Evolutionary conservation across 2,329 filamentous ascomycete genomes (phyloP), one percentile per base, ranked within the genome.

Genomic region (Macrophomina phaseolina): DNA sequence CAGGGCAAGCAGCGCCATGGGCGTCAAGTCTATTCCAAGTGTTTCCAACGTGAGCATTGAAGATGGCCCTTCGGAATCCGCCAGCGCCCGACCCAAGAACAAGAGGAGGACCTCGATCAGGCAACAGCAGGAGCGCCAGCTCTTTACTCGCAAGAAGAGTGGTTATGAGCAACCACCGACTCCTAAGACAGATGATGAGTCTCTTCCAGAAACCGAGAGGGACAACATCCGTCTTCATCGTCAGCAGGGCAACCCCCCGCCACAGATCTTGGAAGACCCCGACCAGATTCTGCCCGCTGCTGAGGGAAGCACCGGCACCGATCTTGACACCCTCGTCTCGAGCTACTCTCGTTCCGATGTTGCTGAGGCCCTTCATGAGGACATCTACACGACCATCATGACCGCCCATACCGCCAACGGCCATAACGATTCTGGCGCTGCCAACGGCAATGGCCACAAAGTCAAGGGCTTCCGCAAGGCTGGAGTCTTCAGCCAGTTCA

Each of bases 11-110:
- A 97, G 93, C 75, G 91, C 93, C 9, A 87, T 90, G 67, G 93
- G 92, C 7, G 89, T 97, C 70, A 97, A 97, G 80, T 97, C 94
- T 0, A 90, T 97, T 69, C 90, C 92, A 1, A 97, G 94, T 77
- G 84, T 91, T 42, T 94, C 92, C 66, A 92, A 90, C 40, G 86
- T 85, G 40, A 96, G 91, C 76, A 84, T 89, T 3, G 81, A 81
- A 28, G 40, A 89, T 32, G 90, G 84, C 53, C 82, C 84, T 3
- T 86, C 89, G 63, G 86, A 86, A 3, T 86, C 88, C 0, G 23
- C 48, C 16, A 83, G 86, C 32, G 82, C 87, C 5, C 86, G 91
- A 62, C 91, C 90, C 0, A 90, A 86, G 75, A 83, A 81, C 70
- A 91, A 89, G 73, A 89, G 93, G 32, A 89, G 89, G 65, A 88